Percentiles rank a stretch among this genome's conserved stretches.
Conservation (phyloP, 1,284 basidiomycete species). For the Meira miltonrushii region DNA sequence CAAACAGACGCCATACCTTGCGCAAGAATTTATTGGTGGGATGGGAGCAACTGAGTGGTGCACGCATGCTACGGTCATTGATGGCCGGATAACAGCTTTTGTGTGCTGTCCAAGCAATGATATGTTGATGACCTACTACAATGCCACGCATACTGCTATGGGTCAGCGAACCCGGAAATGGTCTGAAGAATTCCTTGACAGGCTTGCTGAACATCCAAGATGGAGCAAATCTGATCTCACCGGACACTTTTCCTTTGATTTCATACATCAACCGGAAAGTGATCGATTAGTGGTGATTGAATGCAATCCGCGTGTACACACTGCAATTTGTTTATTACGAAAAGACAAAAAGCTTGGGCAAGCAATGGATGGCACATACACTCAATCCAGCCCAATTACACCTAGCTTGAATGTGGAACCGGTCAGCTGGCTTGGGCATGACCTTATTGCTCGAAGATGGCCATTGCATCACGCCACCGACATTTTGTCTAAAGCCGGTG, state of each 20-base stretch:
- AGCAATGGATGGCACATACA: not conserved
- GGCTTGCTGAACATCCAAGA: conserved; percentile 37
- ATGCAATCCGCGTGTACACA: conserved; percentile 56
- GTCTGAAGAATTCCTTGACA: conserved; percentile 51
- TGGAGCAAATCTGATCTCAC: conserved; percentile 39
- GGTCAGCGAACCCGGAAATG: conserved; percentile 51
- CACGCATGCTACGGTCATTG: conserved; percentile 55
- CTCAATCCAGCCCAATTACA: conserved; percentile 20
- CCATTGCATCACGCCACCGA: conserved; percentile 17
- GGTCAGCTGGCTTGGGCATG: conserved; percentile 53
- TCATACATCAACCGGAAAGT: conserved; percentile 52
- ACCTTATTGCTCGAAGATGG: conserved; percentile 50
- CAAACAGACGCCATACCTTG: conserved; percentile 35
- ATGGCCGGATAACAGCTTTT: conserved; percentile 54
- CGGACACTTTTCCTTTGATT: conserved; percentile 56
- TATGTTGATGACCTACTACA: conserved; percentile 56
- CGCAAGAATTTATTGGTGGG: conserved; percentile 49
- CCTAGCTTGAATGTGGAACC: conserved; percentile 33
- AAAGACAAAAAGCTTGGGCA: conserved; percentile 6
- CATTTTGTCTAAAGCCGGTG: conserved; percentile 6
- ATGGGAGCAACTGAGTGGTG: conserved; percentile 53
- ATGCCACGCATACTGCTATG: conserved; percentile 44
- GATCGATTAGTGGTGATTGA: conserved; percentile 54
- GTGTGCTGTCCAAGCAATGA: conserved; percentile 56
- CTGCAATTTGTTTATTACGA: conserved; percentile 53